A percentile compares a stretch with the other conserved stretches of the same genome.
phyloP scores from a whole-genome alignment of 768 basidiomycete genomes.

The Saitozyma sp. region DNA sequence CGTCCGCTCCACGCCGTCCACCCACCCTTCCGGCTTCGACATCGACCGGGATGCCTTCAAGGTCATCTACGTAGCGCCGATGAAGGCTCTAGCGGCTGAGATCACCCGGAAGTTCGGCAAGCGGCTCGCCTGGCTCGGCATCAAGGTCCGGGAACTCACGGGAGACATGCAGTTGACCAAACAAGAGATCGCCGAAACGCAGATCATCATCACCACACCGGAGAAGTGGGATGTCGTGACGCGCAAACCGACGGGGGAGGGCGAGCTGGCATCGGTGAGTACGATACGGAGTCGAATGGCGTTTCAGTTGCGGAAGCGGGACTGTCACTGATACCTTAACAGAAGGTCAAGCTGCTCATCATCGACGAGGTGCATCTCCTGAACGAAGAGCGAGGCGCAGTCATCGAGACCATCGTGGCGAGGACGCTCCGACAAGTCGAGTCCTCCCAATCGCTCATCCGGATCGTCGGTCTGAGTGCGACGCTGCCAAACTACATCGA shows the following conservation, averaged over 20 bases:
- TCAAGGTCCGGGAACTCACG: conserved; percentile 86
- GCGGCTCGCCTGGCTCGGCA: conserved; percentile 80
- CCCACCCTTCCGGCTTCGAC: conserved; percentile 50
- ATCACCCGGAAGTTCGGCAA: conserved; percentile 91
- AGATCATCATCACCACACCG: conserved; percentile 97
- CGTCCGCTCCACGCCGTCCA: conserved; percentile 33
- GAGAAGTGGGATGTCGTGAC: conserved; percentile 99
- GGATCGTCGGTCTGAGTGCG: conserved; percentile 89
- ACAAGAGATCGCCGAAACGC: conserved; percentile 88
- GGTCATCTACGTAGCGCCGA: conserved; percentile 97
- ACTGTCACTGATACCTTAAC: conserved; percentile 12
- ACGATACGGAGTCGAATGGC: neutral
- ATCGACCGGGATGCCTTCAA: conserved; percentile 80
- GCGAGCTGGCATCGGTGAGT: conserved; percentile 86
- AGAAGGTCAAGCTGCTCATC: conserved; percentile 91
- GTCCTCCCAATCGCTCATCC: conserved; percentile 90
- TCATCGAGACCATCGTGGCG: conserved; percentile 97
- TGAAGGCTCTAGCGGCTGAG: conserved; percentile 96
- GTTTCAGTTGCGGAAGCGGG: neutral
- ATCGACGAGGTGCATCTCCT: conserved; percentile 97
- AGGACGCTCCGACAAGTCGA: conserved; percentile 94
- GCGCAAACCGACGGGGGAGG: conserved; percentile 92
- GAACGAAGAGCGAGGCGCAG: conserved; percentile 96
- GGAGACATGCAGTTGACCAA: conserved; percentile 98
- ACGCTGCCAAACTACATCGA: conserved; percentile 97